Conservation (phyloP, 2,329 filamentous ascomycete genomes). For the Phyllosticta capitalensis region DNA sequence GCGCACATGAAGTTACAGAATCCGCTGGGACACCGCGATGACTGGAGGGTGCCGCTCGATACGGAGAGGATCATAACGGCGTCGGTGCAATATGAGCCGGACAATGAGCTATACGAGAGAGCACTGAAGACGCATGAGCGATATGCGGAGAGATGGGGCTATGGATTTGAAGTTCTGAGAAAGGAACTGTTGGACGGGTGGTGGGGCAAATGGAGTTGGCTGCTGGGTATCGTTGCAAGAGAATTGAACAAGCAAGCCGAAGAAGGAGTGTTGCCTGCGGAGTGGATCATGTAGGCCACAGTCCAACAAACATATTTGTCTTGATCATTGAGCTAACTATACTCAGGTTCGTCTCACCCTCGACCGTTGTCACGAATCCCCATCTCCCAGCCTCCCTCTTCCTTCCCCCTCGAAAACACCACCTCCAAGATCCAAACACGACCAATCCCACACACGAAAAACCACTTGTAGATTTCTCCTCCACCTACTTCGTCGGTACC, state of each 20-base stretch:
- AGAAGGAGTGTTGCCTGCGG: slow-evolving; percentile 10
- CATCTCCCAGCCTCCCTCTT: slow-evolving; percentile 22
- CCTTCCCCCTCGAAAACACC: slow-evolving; percentile 19
- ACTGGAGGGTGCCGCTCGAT: not conserved
- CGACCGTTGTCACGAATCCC: slow-evolving; percentile 21
- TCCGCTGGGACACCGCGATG: not conserved
- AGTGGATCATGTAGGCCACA: slow-evolving; percentile 22
- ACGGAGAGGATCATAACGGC: slow-evolving; percentile 12
- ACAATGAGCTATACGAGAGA: slow-evolving; percentile 23
- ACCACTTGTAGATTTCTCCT: slow-evolving; percentile 14
- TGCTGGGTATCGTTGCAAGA: slow-evolving; percentile 17
- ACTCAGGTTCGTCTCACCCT: slow-evolving; percentile 18
- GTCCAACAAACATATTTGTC: not conserved
- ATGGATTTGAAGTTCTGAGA: slow-evolving; percentile 27
- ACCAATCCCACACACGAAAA: slow-evolving; percentile 16
- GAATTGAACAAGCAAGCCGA: slow-evolving; percentile 20
- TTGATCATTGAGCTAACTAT: not conserved
- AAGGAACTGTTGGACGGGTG: slow-evolving; percentile 24
- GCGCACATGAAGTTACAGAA: not conserved
- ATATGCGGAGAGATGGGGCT: slow-evolving; percentile 27
- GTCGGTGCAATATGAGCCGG: slow-evolving; percentile 12
- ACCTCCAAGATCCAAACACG: slow-evolving; percentile 22
- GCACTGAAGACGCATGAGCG: slow-evolving; percentile 26
- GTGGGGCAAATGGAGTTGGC: slow-evolving; percentile 27
- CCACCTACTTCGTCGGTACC: slow-evolving; percentile 17